Base-by-base conservation (phyloP, 2,329 filamentous ascomycete species). In the Penicillium sp. region DNA sequence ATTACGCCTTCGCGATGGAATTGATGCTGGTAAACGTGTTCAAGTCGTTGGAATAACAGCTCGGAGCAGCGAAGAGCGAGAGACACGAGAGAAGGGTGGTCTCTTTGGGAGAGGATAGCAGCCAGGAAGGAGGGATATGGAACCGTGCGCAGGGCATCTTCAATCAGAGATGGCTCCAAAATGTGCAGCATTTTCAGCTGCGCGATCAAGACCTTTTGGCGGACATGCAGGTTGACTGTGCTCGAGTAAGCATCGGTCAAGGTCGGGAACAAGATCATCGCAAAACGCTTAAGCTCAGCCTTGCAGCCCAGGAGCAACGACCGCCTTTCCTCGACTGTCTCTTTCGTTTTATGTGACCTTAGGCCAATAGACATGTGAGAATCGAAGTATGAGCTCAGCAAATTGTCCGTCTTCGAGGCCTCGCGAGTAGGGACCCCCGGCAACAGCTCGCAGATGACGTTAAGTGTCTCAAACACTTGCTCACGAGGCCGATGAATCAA, bases 181-280 rank as follows among this genome's bases (percentile, higher is more conserved):
- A 96, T 95, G 11, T 90, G 95, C 9, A 99, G 80, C 89, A 99
- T 97, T 74, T 97, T 97, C 37, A 97, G 75, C 64, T 99, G 93
- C n/a, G 92, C 93, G 16, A 84, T 89, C 29, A 99, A 78, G 2
- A 99, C 93, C 72, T 95, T 96, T 66, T 97, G 89, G 18, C 95
- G 87, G 34, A 99, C 93, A 49, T 83, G 89, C 13, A 97, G 75
- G 64, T 99, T 99, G 56, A 99, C 92, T 0, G 93, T 99, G 70
- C 93, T 97, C 10, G 93, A 96, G 65, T 95, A 99, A 0, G 91
- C 92, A 68, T 99, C 91, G 27, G 93, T 97, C 54, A 99, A 75
- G 2, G 93, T 99, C 0, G 93, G 93, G 56, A 99, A 87, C 10
- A 99, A 78, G 51, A 99, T 93, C 57, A 95, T 81, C 1, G 91